These are phyloP conservation scores for Globisporangium alternatum DNA, from an alignment of 352 stramenopile genomes.

Conservation along the genomic window DNA sequence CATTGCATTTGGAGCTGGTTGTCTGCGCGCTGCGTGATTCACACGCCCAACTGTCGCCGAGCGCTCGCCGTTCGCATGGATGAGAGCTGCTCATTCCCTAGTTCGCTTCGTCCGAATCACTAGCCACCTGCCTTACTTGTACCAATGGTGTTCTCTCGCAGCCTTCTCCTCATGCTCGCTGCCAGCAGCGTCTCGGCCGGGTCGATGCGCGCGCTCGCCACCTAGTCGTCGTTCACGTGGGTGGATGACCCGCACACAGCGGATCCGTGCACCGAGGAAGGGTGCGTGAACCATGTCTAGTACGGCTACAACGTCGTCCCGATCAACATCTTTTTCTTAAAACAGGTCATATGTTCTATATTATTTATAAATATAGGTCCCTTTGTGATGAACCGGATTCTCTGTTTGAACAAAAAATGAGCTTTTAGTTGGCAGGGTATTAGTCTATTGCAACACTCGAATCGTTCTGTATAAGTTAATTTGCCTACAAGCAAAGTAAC, in stretches of 20 bases:
- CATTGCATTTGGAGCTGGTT: no score
- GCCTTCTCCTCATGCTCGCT: conserved; percentile 1
- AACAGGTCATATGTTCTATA: no score
- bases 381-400: no score
- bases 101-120: conserved; percentile 13
- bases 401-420: no score
- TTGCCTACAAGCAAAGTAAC: no score
- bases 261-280: conserved; percentile 29
- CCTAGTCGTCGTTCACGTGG: conserved; percentile 37
- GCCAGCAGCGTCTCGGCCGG: conserved; percentile 5
- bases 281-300: conserved; percentile 50
- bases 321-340: conserved; percentile 39
- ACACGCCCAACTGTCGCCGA: no score
- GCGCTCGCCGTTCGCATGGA: no score
- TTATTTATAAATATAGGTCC: no score
- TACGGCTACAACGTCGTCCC: conserved; percentile 46
- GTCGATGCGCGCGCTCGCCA: conserved; percentile 9
- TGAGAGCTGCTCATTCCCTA: conserved; percentile 13
- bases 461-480: no score
- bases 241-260: conserved; percentile 37
- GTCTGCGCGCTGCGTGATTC: no score
- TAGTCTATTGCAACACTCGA: no score
- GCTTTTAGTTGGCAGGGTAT: no score
- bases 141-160: neutral
- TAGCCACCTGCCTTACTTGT: neutral